phyloP scores from a whole-genome alignment of 2,329 filamentous ascomycete genomes.

The Verticillium albo-atrum region DNA sequence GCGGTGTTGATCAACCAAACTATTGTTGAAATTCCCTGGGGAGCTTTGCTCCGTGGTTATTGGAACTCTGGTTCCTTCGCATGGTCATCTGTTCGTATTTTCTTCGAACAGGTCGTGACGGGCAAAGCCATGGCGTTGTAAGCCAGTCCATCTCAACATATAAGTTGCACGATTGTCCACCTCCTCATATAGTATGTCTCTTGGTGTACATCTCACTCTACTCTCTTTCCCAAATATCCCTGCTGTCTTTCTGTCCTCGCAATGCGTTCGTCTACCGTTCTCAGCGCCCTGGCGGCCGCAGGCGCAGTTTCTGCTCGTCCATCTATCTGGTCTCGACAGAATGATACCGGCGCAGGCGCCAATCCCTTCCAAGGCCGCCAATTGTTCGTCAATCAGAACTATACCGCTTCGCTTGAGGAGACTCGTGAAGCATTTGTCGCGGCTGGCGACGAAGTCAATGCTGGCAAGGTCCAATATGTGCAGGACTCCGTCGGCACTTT shows the following conservation, averaged over 20 bases:
- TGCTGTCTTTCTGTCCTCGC: not conserved
- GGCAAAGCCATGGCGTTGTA: too few relatives aligned
- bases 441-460: constrained; percentile 30
- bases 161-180: not conserved
- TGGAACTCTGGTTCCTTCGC: too few relatives aligned
- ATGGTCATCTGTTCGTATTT: too few relatives aligned
- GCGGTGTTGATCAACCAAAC: not conserved
- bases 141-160: not conserved
- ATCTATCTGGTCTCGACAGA: not conserved
- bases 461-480: constrained; percentile 29
- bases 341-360: not conserved
- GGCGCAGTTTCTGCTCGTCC: not conserved
- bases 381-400: constrained; percentile 41
- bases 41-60: not conserved
- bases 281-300: not conserved
- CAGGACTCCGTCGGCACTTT: constrained; percentile 34
- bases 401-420: constrained; percentile 33
- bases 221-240: not conserved
- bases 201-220: not conserved
- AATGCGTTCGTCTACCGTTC: not conserved
- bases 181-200: not conserved
- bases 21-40: not conserved
- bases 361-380: constrained; percentile 44
- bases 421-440: constrained; percentile 30
- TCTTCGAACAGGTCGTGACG: too few relatives aligned